A percentile compares a stretch with the other conserved stretches of the same genome.
Conservation (phyloP, 2,329 filamentous ascomycete genomes). For the Tolypocladium tundrense region DNA sequence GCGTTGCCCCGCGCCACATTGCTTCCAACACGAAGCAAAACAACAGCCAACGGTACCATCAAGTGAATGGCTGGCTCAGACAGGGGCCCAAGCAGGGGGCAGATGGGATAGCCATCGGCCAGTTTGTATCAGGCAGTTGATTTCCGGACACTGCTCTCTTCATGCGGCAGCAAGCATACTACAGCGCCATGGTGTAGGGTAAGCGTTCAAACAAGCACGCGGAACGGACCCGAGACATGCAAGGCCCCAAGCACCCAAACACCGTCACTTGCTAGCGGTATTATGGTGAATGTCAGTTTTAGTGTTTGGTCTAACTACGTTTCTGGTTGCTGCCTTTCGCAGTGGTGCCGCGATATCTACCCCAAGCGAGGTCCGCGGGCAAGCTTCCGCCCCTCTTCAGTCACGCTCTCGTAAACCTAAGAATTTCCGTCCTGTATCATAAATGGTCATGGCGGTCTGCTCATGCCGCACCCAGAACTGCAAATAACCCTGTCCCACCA, state of each 20-base stretch:
- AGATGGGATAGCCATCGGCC: too few species aligned
- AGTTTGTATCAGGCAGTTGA: not conserved
- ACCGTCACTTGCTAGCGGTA: not conserved
- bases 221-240: not conserved
- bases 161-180: not conserved
- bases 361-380: conserved; percentile 19
- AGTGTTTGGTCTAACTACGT: conserved; percentile 26
- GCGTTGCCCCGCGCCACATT: not conserved
- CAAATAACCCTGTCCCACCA: conserved; percentile 10
- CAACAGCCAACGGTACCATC: too few species aligned
- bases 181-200: not conserved
- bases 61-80: too few species aligned
- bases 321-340: conserved; percentile 16
- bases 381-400: conserved; percentile 19
- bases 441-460: conserved; percentile 26
- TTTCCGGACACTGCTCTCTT: not conserved
- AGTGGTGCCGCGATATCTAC: conserved; percentile 21
- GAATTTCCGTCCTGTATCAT: conserved; percentile 23
- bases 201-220: not conserved
- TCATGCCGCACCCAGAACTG: conserved; percentile 16
- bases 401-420: conserved; percentile 25
- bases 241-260: not conserved
- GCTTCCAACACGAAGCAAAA: too few species aligned
- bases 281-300: conserved; percentile 15
- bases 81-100: too few species aligned